Conservation (phyloP, 257 asterid species). For the Anisodus acutangulus region DNA sequence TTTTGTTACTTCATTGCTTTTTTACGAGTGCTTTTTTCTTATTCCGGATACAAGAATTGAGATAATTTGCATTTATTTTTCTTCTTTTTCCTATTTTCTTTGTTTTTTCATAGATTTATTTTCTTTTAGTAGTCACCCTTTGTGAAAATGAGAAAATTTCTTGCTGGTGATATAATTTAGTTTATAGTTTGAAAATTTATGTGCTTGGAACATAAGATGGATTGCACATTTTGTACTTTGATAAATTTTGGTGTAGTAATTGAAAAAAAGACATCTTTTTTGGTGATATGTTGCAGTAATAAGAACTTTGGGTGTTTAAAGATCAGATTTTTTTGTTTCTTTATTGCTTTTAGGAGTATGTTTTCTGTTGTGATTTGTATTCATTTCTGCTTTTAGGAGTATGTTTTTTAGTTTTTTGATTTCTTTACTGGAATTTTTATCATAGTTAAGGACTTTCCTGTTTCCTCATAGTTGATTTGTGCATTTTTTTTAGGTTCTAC, state of each 20-base stretch:
- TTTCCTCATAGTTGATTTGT: conserved; percentile 40
- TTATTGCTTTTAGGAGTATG: conserved; percentile 41
- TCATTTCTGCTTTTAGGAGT: too few relatives aligned
- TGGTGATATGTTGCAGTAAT: conserved; percentile 32
- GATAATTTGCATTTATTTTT: too few relatives aligned
- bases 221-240: background rate
- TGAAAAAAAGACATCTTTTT: conserved; percentile 30
- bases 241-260: conserved; percentile 1
- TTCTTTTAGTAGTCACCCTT: too few relatives aligned
- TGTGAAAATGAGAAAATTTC: too few relatives aligned
- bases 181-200: too few relatives aligned
- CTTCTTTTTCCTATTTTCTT: too few relatives aligned
- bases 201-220: too few relatives aligned
- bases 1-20: too few relatives aligned
- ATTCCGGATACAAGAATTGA: background rate
- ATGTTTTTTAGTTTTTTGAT: background rate
- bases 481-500: conserved; percentile 64
- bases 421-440: background rate
- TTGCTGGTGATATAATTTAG: too few relatives aligned
- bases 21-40: too few relatives aligned
- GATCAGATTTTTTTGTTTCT: background rate
- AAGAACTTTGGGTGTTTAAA: conserved; percentile 13
- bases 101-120: too few relatives aligned
- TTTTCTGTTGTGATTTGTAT: background rate
- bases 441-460: conserved; percentile 26